phyloP scores from a whole-genome alignment of 1,284 basidiomycete species.

The Sporisorium graminicola region DNA sequence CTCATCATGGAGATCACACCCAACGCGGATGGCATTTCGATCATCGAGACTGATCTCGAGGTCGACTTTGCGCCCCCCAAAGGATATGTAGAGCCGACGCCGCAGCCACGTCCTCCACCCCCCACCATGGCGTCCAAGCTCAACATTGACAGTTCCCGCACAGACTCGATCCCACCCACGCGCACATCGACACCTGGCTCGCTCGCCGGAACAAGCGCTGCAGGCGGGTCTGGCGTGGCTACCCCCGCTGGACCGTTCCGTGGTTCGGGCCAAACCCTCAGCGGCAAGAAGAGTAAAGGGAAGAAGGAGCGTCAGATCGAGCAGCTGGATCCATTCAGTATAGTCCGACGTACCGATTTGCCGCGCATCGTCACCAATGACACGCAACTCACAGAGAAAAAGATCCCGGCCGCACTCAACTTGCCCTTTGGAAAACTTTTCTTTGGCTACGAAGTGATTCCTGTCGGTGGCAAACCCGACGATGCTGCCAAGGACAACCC shows the following conservation, averaged over 20 bases:
- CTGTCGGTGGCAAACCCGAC: constrained; percentile 53
- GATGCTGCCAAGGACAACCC: constrained; percentile 15
- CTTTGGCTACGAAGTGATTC: constrained; percentile 67
- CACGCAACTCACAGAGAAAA: constrained; percentile 78
- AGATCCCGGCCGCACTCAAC: constrained; percentile 89
- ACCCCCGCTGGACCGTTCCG: constrained; percentile 55
- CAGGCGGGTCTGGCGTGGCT: constrained; percentile 31
- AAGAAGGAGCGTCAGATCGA: constrained; percentile 67
- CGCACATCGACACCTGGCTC: constrained; percentile 67
- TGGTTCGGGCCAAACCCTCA: constrained; percentile 64
- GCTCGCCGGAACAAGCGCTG: constrained; percentile 35
- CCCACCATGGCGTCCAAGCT: constrained; percentile 97
- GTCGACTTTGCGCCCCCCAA: constrained; percentile 76
- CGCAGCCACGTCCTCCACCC: constrained; percentile 80
- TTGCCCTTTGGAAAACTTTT: constrained; percentile 81
- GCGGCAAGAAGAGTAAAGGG: constrained; percentile 67
- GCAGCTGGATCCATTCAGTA: constrained; percentile 61
- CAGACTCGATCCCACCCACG: constrained; percentile 67
- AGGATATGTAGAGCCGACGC: constrained; percentile 87
- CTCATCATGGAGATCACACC: constrained; percentile 94
- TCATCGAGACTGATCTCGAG: constrained; percentile 96
- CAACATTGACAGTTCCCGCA: constrained; percentile 79
- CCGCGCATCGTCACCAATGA: constrained; percentile 87
- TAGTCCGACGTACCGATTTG: constrained; percentile 72
- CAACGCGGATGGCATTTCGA: constrained; percentile 80